Evolutionary conservation across 768 basidiomycete genomes (phyloP).

Genomic region (Tulasnella sp.): DNA sequence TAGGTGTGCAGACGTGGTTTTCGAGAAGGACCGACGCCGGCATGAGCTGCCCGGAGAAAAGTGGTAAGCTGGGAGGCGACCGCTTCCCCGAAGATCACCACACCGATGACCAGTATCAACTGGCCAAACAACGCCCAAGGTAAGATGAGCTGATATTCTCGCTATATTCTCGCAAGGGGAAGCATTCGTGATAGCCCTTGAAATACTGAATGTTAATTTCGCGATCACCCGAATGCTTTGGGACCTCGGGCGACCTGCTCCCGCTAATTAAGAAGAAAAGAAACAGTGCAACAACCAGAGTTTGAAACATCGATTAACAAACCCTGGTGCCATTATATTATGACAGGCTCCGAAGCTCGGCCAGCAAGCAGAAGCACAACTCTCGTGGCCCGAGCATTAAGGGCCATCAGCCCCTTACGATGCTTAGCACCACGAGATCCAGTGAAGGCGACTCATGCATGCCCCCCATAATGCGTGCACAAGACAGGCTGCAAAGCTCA

Average conservation of each 20-base stretch:
- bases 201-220: neutral
- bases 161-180: neutral
- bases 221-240: neutral
- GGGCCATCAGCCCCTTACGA: neutral
- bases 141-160: neutral
- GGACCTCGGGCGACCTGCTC: neutral
- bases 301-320: neutral
- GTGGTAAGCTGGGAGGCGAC: neutral
- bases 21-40: neutral
- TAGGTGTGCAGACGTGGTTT: neutral
- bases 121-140: neutral
- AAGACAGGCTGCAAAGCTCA: too few relatives aligned
- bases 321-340: neutral
- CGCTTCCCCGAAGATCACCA: neutral
- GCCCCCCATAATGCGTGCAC: neutral
- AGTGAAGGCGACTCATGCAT: neutral
- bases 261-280: too few relatives aligned
- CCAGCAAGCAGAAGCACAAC: neutral
- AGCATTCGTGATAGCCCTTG: neutral
- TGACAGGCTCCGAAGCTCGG: neutral
- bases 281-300: too few relatives aligned
- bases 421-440: neutral
- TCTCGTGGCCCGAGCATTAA: neutral
- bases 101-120: neutral
- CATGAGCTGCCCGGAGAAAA: neutral